Evolutionary conservation across 164 flowering plant genomes (phyloP), one percentile per base, ranked within the genome.

Genomic region (Chloranthus sessilifolius): DNA sequence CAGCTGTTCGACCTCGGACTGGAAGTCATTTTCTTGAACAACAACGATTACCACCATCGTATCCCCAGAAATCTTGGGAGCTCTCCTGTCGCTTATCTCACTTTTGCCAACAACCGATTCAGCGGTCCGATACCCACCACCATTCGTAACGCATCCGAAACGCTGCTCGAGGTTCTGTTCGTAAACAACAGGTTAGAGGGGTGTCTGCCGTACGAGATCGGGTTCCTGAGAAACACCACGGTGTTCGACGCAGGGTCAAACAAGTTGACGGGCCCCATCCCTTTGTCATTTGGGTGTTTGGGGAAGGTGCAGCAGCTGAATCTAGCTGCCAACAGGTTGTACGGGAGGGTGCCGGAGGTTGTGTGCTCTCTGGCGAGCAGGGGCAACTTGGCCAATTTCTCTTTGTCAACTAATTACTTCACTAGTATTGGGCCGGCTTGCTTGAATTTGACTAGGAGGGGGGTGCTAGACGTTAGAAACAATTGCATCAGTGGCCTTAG

Each of bases 161-260:
- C 67, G 0, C 43, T 82, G 15, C 23, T 35, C 0, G 85, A 82
- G 49, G 67, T 75, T 0, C 71, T 82, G 1, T 53, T 82, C 55
- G 39, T 82, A 26, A 61, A 65, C 63, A 79, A 79, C 68, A 6
- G 36, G 31, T 61, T 82, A 2, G 40, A 73, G 0, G 85, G 85
- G 36, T 79, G 85, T 35, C 61, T 82, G 0, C 89, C 85, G 0
- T 72, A 61, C 33, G 80, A 82, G 50, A 68, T 82, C 2, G 89
- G 89, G n/a, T 39, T 56, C 15, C 56, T 82, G 47, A 55, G 26
- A 20, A 5, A 43, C 4, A 29, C 74, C 3, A 63, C 62, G 0
- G 73, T 78, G 12, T 76, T 82, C 46, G 85, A 82, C 34, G 82
- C 28, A 1, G 61, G 77, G 2, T 0, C 3, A 8, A 82, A 82